Conservation (phyloP, 352 stramenopile species). For the Globisporangium abappressorium region DNA sequence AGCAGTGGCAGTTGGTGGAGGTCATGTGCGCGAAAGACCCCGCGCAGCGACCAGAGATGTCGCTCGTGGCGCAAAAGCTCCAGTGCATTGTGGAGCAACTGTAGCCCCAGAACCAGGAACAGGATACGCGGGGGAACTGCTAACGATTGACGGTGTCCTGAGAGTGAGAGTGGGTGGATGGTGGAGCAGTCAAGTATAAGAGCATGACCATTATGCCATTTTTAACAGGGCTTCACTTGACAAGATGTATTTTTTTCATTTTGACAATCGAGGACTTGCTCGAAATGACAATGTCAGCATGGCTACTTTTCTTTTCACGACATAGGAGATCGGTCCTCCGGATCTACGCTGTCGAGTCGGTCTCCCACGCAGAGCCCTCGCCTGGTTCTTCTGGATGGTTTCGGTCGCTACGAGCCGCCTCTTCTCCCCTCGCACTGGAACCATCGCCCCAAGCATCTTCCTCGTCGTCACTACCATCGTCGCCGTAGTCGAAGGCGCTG, state of each 20-base stretch:
- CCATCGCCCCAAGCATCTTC: neutral
- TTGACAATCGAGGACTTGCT: neutral
- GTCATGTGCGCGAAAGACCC: neutral
- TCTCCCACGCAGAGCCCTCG: conserved; percentile 13
- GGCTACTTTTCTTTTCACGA: neutral
- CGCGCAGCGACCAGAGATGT: neutral
- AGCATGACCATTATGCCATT: no score
- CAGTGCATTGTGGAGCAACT: neutral
- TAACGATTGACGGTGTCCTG: neutral
- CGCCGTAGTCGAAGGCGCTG: neutral
- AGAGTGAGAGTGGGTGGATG: no score
- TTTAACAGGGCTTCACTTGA: no score
- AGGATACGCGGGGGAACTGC: neutral
- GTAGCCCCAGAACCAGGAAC: neutral
- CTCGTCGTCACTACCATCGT: neutral
- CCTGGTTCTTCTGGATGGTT: neutral
- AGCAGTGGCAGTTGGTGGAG: neutral
- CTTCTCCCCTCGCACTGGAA: neutral
- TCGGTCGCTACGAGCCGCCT: neutral
- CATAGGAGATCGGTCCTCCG: neutral
- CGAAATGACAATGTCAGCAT: neutral
- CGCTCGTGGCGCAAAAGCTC: neutral
- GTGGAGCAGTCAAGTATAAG: neutral
- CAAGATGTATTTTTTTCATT: no score
- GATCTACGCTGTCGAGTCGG: conserved; percentile 8